phyloP scores from a whole-genome alignment of 495 filamentous ascomycete species.

The Pseudomonodictys pantanalensis region DNA sequence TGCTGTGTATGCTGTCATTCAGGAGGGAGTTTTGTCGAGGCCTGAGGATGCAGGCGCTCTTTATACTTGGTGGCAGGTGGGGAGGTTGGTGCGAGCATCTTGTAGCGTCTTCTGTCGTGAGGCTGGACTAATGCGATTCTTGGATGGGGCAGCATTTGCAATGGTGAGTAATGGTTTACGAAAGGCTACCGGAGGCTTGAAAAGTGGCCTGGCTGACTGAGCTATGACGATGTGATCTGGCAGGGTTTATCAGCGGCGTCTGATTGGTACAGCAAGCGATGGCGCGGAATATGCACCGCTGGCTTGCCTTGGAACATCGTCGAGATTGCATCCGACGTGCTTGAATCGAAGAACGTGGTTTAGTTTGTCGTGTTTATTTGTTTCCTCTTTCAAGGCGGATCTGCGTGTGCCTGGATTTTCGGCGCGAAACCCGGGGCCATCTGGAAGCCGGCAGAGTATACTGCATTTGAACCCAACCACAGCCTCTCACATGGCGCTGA shows the following conservation, averaged over 20 bases:
- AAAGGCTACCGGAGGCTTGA: neutral
- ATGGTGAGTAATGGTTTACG: conserved; percentile 19
- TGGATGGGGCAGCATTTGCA: conserved; percentile 15
- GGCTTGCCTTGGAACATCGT: neutral
- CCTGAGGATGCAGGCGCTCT: conserved; percentile 1
- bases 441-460: too few species aligned
- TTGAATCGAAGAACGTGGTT: conserved; percentile 36
- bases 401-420: too few species aligned
- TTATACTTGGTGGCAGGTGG: conserved; percentile 2
- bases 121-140: neutral
- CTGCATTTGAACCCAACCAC: neutral
- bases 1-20: conserved; percentile 28
- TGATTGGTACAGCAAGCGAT: conserved; percentile 5
- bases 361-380: neutral
- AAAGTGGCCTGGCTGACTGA: conserved; percentile 1
- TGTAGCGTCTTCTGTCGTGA: conserved; percentile 11
- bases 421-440: too few species aligned
- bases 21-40: neutral
- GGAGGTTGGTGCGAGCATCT: conserved; percentile 5
- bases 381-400: too few species aligned
- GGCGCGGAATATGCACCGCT: neutral
- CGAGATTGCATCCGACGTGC: too few species aligned
- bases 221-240: neutral
- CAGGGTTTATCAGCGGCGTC: neutral
- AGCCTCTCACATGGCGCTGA: neutral